Evolutionary conservation across 176 grass and related monocot genomes (phyloP).

Genomic region (Ananas comosus): DNA sequence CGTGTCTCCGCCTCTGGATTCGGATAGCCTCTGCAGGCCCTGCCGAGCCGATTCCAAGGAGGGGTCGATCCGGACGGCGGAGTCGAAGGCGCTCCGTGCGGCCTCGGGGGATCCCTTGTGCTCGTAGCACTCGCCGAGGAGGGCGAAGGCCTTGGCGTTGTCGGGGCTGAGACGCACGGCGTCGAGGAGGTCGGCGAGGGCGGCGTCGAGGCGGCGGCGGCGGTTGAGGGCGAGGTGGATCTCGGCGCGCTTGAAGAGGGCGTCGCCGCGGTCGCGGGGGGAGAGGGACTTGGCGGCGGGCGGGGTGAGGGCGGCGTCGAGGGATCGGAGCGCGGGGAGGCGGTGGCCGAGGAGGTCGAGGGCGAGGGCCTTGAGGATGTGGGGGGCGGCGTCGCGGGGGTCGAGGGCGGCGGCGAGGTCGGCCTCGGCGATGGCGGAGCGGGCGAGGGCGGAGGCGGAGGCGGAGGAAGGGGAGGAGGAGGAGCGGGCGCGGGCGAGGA

Average conservation of each 20-base stretch:
- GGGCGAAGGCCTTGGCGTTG: slow-evolving; percentile 49
- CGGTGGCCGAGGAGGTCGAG: slow-evolving; percentile 71
- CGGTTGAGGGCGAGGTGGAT: slow-evolving; percentile 52
- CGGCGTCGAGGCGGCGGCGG: slow-evolving; percentile 46
- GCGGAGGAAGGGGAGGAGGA: slow-evolving; percentile 7
- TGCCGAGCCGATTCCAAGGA: slow-evolving; percentile 30
- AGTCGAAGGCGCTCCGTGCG: slow-evolving; percentile 52
- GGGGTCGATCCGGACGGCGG: slow-evolving; percentile 45
- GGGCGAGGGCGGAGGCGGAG: slow-evolving; percentile 13
- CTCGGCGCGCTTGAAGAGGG: slow-evolving; percentile 66
- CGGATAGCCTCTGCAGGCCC: slow-evolving; percentile 37
- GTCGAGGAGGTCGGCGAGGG: slow-evolving; percentile 46
- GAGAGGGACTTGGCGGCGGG: slow-evolving; percentile 44
- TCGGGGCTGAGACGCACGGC: slow-evolving; percentile 61
- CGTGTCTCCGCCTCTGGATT: slow-evolving; percentile 16
- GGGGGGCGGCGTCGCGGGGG: slow-evolving; percentile 54
- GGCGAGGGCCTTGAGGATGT: slow-evolving; percentile 82
- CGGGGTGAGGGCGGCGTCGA: slow-evolving; percentile 57
- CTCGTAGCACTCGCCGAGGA: slow-evolving; percentile 79
- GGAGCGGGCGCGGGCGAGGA: slow-evolving; percentile 55
- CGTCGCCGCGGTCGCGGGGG: slow-evolving; percentile 63
- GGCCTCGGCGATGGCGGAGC: slow-evolving; percentile 54
- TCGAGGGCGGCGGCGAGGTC: slow-evolving; percentile 71
- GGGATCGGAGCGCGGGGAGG: slow-evolving; percentile 44
- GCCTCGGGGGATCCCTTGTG: slow-evolving; percentile 35